Evolutionary conservation across 2,329 filamentous ascomycete species (phyloP).

Genomic region (Arthroderma sp.): DNA sequence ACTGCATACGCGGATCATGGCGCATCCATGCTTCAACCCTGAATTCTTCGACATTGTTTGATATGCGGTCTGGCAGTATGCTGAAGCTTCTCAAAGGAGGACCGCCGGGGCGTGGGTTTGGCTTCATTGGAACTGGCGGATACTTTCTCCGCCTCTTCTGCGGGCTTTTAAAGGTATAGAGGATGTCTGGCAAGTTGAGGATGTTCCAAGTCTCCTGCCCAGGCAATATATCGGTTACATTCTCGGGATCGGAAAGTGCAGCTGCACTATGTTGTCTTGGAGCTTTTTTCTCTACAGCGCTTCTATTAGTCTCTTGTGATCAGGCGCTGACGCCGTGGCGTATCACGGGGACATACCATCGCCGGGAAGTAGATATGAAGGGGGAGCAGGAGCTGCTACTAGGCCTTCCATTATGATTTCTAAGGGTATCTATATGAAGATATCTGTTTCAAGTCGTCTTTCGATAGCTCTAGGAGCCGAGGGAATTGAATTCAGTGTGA

Average conservation of each 20-base stretch:
- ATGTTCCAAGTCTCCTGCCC: conserved; percentile 15
- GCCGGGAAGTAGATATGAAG: neutral
- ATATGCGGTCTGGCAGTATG: conserved; percentile 19
- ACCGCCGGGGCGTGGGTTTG: conserved; percentile 8
- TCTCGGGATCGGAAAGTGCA: neutral
- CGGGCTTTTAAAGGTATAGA: conserved; percentile 13
- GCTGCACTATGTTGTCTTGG: conserved; percentile 6
- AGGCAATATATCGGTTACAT: conserved; percentile 7
- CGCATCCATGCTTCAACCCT: conserved; percentile 22
- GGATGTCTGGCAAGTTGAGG: conserved; percentile 16
- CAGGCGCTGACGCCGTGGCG: no score
- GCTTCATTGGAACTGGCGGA: conserved; percentile 6
- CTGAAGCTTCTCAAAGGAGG: conserved; percentile 11
- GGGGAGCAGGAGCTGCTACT: neutral
- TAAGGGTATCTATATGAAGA: no score
- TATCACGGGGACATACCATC: no score
- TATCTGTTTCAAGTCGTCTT: no score
- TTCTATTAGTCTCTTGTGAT: no score
- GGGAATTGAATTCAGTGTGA: no score
- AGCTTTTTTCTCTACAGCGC: neutral
- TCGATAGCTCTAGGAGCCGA: no score
- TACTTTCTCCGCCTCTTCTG: conserved; percentile 1
- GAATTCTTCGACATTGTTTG: conserved; percentile 19
- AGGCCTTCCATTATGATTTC: neutral
- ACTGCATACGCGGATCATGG: conserved; percentile 16